Percentiles rank a stretch among this genome's conserved stretches.
phyloP scores from a whole-genome alignment of 1,139 yeast genomes.

The Yamadazyma oceani region DNA sequence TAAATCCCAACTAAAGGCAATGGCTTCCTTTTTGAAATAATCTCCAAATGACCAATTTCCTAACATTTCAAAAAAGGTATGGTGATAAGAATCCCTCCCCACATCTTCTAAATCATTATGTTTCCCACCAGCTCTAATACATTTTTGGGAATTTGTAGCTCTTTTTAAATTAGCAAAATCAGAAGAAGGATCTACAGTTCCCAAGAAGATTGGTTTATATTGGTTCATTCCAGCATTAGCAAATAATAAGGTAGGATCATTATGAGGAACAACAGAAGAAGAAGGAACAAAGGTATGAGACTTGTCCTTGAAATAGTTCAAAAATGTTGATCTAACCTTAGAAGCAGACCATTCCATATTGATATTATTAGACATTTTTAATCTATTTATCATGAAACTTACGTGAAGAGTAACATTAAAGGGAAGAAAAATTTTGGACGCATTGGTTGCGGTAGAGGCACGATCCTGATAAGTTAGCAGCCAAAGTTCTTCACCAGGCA shows the following conservation, averaged over 20 bases:
- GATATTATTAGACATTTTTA: constrained; percentile 18
- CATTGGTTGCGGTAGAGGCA: not conserved
- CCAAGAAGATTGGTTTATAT: constrained; percentile 93
- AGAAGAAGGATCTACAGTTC: constrained; percentile 93
- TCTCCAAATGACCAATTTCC: constrained; percentile 99
- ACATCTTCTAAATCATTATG: constrained; percentile 98
- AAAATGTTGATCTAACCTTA: constrained; percentile 82
- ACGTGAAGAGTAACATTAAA: too few relatives aligned
- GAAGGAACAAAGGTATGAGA: constrained; percentile 84
- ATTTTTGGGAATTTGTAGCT: constrained; percentile 94
- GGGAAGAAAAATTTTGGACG: constrained; percentile 1
- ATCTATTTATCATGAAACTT: constrained; percentile 16
- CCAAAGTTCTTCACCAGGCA: too few relatives aligned
- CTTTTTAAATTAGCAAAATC: constrained; percentile 81
- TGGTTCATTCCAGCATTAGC: constrained; percentile 99
- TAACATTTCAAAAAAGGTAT: constrained; percentile 97
- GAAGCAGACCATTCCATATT: constrained; percentile 59
- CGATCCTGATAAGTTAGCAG: not conserved
- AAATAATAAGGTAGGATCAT: constrained; percentile 92
- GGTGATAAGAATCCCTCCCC: constrained; percentile 96
- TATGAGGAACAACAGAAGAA: constrained; percentile 94
- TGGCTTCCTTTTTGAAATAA: constrained; percentile 93
- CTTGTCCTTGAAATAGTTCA: constrained; percentile 67
- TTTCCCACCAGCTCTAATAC: constrained; percentile 99
- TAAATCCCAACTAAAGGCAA: constrained; percentile 85